Percentiles rank a stretch among this genome's conserved stretches.
Conservation (phyloP, 352 stramenopile species). For the Bremia lactucae region DNA sequence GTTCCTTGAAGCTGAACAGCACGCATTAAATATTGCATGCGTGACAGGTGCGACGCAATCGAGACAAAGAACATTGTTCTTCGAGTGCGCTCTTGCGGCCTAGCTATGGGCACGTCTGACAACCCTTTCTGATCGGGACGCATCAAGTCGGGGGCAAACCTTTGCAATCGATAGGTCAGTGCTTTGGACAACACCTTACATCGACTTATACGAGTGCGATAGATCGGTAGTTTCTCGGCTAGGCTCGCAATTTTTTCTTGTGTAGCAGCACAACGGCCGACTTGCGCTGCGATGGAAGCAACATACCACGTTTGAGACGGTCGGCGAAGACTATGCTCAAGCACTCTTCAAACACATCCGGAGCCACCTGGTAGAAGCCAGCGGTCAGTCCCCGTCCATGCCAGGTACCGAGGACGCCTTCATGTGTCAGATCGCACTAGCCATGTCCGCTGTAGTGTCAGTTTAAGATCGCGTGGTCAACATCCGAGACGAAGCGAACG, state of each 20-base stretch:
- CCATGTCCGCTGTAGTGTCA: neutral
- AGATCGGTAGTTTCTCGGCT: neutral
- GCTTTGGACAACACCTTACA: neutral
- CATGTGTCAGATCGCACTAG: neutral
- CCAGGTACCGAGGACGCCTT: too few relatives aligned
- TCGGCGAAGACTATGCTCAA: neutral
- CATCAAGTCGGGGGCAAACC: neutral
- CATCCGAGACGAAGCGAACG: neutral
- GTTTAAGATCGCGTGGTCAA: neutral
- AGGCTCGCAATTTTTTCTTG: neutral
- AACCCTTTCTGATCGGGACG: neutral
- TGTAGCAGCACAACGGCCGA: neutral
- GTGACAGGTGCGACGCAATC: too few relatives aligned
- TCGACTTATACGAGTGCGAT: neutral
- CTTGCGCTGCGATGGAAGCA: neutral
- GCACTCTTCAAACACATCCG: neutral
- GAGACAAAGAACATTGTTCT: too few relatives aligned
- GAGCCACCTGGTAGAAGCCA: neutral
- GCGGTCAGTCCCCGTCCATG: neutral
- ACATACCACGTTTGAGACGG: neutral
- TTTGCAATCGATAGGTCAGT: neutral
- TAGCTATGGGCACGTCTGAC: too few relatives aligned
- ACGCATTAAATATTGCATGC: too few relatives aligned
- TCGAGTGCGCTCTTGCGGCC: constrained; percentile 5
- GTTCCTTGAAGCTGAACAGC: constrained; percentile 1